Evolutionary conservation across 495 filamentous ascomycete genomes (phyloP), one percentile per base, ranked within the genome.

Genomic region (Daldinia loculata): DNA sequence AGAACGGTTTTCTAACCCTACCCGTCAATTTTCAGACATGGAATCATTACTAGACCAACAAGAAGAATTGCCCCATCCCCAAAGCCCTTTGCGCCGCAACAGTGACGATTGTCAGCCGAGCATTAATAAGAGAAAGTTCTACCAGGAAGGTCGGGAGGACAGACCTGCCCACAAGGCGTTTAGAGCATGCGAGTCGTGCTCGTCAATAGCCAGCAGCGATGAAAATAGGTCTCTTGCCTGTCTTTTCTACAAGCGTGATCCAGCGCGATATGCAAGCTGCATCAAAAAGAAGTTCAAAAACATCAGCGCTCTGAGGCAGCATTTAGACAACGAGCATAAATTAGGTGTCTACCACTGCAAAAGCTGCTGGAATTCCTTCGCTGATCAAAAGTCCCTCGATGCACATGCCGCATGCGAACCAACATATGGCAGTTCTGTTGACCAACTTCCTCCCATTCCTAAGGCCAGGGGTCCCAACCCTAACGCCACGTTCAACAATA

Each of bases 191-290:
- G 15, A 56, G 2, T 19, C 22, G 30, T 72, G 69, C 22, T 11
- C 29, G 17, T 48, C 29, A 27, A 41, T 8, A 17, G 17, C 17
- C 3, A 12, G 48, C 22, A n/a, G 0, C 22, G 19, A 52, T 26
- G 14, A 32, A 14, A 22, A 38, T 6, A 51, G 17, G n/a, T 17
- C 56, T 38, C 41, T 76, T 48, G 74, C 74, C 0, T 76, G 74
- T 34, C 64, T 17, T 19, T 76, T 74, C 58, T 76, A 71, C 29
- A 76, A 76, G 50, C 43, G 52, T 22, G 36, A 74, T 7, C 74
- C 71, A n/a, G 26, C 22, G 0, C 45, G 24, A 2, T 9, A 71
- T 60, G 4, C 24, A 14, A 27, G 4, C 12, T 76, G 74, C 36
- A 58, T 52, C 9, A 19, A 41, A 2, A 76, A 67, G 34, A 57